A percentile compares a stretch with the other conserved stretches of the same genome.
Conservation (phyloP, 345 rosid species). For the Eucalyptus marginata region DNA sequence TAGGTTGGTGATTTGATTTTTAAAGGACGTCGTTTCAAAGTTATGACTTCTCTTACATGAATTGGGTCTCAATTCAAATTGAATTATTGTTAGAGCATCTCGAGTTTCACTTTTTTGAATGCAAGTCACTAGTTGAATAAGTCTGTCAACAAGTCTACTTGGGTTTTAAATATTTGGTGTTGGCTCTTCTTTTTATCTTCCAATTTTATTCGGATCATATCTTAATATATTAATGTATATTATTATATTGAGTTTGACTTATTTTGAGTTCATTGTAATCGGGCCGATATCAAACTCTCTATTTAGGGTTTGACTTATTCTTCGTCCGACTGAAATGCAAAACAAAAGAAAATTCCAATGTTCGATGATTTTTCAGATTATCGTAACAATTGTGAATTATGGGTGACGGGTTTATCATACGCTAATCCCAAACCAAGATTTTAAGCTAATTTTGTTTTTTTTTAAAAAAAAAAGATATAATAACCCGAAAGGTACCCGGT, state of each 20-base stretch:
- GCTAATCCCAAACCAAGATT: not conserved
- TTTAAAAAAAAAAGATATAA: not conserved
- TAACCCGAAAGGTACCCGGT: not conserved
- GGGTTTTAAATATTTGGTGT: rapidly evolving
- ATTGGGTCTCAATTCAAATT: not conserved
- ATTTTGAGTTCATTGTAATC: not conserved
- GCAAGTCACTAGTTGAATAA: not conserved
- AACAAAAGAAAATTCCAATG: not conserved
- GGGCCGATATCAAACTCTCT: rapidly evolving
- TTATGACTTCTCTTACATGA: not conserved
- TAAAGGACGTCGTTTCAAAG: not conserved
- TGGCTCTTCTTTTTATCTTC: not conserved
- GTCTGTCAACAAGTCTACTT: rapidly evolving
- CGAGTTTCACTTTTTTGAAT: not conserved
- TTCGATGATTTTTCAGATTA: not conserved
- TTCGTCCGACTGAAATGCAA: not conserved
- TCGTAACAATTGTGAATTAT: not conserved
- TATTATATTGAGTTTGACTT: not conserved
- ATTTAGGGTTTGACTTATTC: not conserved
- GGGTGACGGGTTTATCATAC: not conserved
- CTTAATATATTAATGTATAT: not conserved
- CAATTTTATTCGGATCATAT: rapidly evolving
- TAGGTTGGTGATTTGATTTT: not conserved
- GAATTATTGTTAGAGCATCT: not conserved
- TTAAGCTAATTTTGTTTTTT: not conserved